Conservation (phyloP, 2,329 filamentous ascomycete genomes). For the Colletotrichum costaricense region DNA sequence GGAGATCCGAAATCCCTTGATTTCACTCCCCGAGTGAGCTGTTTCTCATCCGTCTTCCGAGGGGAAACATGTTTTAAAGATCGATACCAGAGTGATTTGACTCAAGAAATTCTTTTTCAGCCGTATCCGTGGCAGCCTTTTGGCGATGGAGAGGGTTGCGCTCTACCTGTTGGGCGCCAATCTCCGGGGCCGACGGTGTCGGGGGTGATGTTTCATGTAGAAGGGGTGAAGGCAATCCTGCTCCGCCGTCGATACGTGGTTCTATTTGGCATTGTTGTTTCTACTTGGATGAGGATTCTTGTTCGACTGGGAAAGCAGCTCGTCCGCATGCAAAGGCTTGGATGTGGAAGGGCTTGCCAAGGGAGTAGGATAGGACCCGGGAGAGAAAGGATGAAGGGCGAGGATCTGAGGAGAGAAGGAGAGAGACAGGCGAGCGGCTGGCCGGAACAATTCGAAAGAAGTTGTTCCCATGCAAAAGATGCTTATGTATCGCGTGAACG, state of each 20-base stretch:
- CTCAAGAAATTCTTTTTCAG: slow-evolving; percentile 30
- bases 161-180: neutral
- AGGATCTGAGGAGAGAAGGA: neutral
- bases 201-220: slow-evolving; percentile 16
- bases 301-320: slow-evolving; percentile 5
- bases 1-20: slow-evolving; percentile 57
- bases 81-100: slow-evolving; percentile 34
- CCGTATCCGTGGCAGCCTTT: neutral
- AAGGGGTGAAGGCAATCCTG: neutral
- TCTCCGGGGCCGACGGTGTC: slow-evolving; percentile 4
- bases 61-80: slow-evolving; percentile 33
- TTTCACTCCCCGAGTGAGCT: slow-evolving; percentile 8
- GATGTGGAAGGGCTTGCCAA: neutral
- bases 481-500: neutral
- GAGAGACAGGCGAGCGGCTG: neutral
- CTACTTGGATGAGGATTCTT: slow-evolving; percentile 28
- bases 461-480: slow-evolving; percentile 1
- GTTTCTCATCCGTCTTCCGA: slow-evolving; percentile 34
- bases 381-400: neutral
- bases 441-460: slow-evolving; percentile 14
- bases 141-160: neutral
- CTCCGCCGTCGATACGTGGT: slow-evolving; percentile 15
- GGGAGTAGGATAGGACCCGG: neutral
- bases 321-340: neutral
- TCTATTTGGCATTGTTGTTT: slow-evolving; percentile 28